Evolutionary conservation across 306 rosid species (phyloP), one percentile per base, ranked within the genome.

Genomic region (Vigna angularis): DNA sequence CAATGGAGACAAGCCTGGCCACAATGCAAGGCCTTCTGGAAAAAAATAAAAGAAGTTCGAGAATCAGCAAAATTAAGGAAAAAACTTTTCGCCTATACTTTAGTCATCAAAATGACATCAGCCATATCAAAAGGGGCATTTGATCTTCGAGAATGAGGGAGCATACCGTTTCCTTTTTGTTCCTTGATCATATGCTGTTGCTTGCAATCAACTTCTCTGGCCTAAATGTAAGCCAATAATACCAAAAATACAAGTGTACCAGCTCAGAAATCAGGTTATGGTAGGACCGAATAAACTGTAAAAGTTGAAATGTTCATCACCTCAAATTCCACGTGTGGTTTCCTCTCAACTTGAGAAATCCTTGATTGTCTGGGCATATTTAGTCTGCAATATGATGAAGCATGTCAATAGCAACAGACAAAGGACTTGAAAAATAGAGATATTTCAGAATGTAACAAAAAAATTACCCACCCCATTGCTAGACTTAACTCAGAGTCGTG

Each of bases 381-480:
- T 67, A 82, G 83, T 78, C 87, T 83, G 81, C 76, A 73, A 32
- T 2, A 62, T 38, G 72, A 42, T n/a, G 83, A 40, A 59, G 74
- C 49, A 57, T 24, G 50, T 52, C 40, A 64, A 70, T 40, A 15
- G 2, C 2, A 6, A 36, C 6, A 75, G 30, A 59, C 42, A 75
- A 34, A 26, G 20, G 20, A 66, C 70, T 36, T 47, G 57, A 63
- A 70, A 72, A 72, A 18, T 13, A 18, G 9, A 65, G 18, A 69
- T 44, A 45, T 40, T 61, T 55, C 58, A 59, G 20, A 78, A 69
- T 59, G 61, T 17, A 75, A 5, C 68, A 0, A 42, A 59, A 61
- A 83, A 83, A 32, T 58, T 24, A 77, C 98, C n/a, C 57, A 93
- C 98, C 90, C 80, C 77, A 78, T 70, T 62, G 80, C 96, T 26